Percentiles rank a stretch among this genome's conserved stretches.
Evolutionary conservation across 2,329 filamentous ascomycete species (phyloP).

Genomic region (Ramularia collo-cygni): DNA sequence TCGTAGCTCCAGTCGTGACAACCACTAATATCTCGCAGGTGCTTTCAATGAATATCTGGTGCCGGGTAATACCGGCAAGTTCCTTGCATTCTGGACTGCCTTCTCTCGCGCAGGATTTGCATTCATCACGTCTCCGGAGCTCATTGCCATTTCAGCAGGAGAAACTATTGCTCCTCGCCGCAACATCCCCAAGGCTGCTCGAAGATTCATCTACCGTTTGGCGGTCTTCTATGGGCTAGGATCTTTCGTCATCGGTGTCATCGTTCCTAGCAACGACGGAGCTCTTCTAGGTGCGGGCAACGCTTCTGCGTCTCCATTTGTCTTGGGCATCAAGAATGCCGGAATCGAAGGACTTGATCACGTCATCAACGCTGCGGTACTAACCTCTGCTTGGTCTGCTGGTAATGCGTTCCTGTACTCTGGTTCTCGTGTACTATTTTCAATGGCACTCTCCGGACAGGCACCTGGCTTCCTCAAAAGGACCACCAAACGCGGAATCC

Average conservation of each 20-base stretch:
- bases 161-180: conserved; percentile 23
- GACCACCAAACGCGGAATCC: conserved; percentile 43
- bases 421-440: conserved; percentile 47
- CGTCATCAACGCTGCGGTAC: conserved; percentile 62
- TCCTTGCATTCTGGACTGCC: conserved; percentile 36
- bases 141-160: conserved; percentile 23
- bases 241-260: conserved; percentile 32
- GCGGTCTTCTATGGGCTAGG: conserved; percentile 39
- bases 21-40: too few relatives aligned
- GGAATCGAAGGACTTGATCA: conserved; percentile 56
- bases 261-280: conserved; percentile 36
- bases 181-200: conserved; percentile 32
- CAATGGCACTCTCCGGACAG: conserved; percentile 55
- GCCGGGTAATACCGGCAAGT: conserved; percentile 30
- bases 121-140: conserved; percentile 45
- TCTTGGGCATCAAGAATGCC: conserved; percentile 55
- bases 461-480: conserved; percentile 49
- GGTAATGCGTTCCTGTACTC: conserved; percentile 51
- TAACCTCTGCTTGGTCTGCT: conserved; percentile 57
- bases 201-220: conserved; percentile 41
- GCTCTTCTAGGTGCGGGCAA: conserved; percentile 26
- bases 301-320: conserved; percentile 45
- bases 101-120: conserved; percentile 29
- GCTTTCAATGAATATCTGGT: conserved; percentile 27
- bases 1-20: too few relatives aligned